Evolutionary conservation across 2,329 filamentous ascomycete species (phyloP), one percentile per base, ranked within the genome.

Genomic region (Rhynchosporium secalis): DNA sequence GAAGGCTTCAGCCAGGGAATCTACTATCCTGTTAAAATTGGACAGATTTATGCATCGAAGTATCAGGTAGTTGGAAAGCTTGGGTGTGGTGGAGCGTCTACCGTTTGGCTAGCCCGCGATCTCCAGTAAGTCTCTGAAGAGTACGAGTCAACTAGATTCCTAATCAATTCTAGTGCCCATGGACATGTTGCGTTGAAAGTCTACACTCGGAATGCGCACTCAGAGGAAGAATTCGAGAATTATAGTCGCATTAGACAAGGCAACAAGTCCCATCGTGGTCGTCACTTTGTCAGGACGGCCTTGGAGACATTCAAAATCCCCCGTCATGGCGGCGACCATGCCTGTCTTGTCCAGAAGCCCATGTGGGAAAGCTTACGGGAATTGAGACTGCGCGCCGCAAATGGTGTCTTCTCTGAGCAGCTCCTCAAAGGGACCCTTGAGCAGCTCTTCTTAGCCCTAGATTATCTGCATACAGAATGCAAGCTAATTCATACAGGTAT

Each of bases 231-330:
- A 36, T 54, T 36, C 38, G 29, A 36, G 28, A 54, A n/a, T 13
- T 54, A 54, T 13, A 29, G 38, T 29, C 49, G 49, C 15, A n/a
- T 54, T 9, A 31, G 31, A 13, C 49, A 38, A 36, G 49, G 49
- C 29, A 54, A 38, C 20, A 10, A 31, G 13, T 54, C 49, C 15
- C 49, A 54, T 54, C 29, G 7, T 38, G 49, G 49, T 31, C 38
- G 38, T n/a, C 4, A 29, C n/a, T 36, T 2, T n/a, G n/a, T 54
- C 49, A 54, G 29, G 31, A 54, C 49, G 7, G 31, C 49, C n/a
- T 36, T 54, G 49, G 49, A 54, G 13, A 38, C 28, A 28, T 78
- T 78, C 60, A 46, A 73, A n/a, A 58, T 77, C 36, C 47, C 68
- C 8, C 61, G 65, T 4, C 38, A 54, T 10, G 28, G 62, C 28